phyloP scores from a whole-genome alignment of 495 filamentous ascomycete genomes.

The Penicillium dipodomyicola region DNA sequence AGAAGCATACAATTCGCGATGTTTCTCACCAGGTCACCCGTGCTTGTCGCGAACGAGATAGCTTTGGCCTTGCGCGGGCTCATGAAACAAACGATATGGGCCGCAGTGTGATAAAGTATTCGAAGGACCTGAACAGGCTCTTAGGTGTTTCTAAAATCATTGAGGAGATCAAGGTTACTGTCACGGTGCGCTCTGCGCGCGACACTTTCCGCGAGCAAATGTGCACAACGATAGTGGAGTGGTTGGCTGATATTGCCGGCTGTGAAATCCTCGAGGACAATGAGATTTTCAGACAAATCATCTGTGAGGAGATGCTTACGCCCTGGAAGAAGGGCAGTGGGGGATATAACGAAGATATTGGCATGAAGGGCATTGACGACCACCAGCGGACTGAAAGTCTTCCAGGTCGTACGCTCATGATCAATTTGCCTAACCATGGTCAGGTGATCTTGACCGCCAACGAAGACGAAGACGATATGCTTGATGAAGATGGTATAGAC shows the following conservation, averaged over 20 bases:
- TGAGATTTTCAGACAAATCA: constrained; percentile 70
- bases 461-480: constrained; percentile 43
- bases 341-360: constrained; percentile 80
- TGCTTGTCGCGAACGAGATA: constrained; percentile 71
- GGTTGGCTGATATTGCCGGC: constrained; percentile 88
- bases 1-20: constrained; percentile 95
- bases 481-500: constrained; percentile 45
- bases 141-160: constrained; percentile 75
- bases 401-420: constrained; percentile 37
- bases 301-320: constrained; percentile 88
- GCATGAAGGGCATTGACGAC: constrained; percentile 84
- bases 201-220: constrained; percentile 98
- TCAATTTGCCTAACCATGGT: constrained; percentile 40
- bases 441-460: constrained; percentile 41
- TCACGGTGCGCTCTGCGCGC: constrained; percentile 87
- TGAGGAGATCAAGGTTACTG: constrained; percentile 93
- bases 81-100: constrained; percentile 86
- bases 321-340: constrained; percentile 83
- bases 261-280: constrained; percentile 80
- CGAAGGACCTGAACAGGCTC: constrained; percentile 65
- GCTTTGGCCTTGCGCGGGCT: constrained; percentile 70
- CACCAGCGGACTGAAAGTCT: constrained; percentile 58
- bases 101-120: constrained; percentile 76
- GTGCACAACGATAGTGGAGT: constrained; percentile 96
- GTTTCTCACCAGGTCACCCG: constrained; percentile 84